Evolutionary conservation across 257 asterid genomes (phyloP).

Genomic region (Capsicum pubescens): DNA sequence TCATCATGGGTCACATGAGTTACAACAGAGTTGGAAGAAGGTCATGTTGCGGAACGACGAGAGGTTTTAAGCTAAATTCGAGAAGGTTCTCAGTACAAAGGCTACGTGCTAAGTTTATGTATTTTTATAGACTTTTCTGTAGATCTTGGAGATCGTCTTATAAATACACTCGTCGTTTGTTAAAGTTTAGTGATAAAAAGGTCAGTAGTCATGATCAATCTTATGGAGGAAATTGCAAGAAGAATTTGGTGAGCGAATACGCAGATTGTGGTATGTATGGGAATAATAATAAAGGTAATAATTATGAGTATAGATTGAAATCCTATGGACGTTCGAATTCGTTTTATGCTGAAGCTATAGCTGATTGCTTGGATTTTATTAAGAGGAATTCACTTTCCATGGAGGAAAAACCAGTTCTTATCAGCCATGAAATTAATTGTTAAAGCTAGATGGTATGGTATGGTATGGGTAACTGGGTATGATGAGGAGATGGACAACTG

Average conservation of each 20-base stretch:
- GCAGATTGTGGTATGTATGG: conserved; percentile 28
- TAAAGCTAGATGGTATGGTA: neutral
- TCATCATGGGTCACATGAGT: conserved; percentile 36
- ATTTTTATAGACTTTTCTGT: conserved; percentile 37
- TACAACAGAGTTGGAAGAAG: conserved; percentile 48
- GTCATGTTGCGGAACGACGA: conserved; percentile 32
- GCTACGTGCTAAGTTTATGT: conserved; percentile 45
- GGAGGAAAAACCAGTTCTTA: conserved; percentile 54
- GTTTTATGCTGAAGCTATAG: conserved; percentile 62
- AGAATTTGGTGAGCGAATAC: conserved; percentile 28
- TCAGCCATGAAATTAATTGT: neutral
- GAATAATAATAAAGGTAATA: neutral
- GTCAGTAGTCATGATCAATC: neutral
- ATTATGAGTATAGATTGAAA: conserved; percentile 31
- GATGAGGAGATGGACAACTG: neutral
- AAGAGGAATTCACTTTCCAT: conserved; percentile 56
- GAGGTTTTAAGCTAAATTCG: conserved; percentile 50
- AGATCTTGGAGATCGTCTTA: conserved; percentile 39
- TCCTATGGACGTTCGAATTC: conserved; percentile 52
- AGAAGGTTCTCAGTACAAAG: conserved; percentile 49
- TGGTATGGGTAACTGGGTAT: too few species aligned
- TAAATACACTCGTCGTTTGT: conserved; percentile 29
- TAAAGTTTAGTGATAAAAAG: conserved; percentile 24
- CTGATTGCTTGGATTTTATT: conserved; percentile 65
- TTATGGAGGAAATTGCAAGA: neutral